Evolutionary conservation across 192 early-diverging fungal species (phyloP), one percentile per base, ranked within the genome.

Genomic region (Entomortierella beljakovae): DNA sequence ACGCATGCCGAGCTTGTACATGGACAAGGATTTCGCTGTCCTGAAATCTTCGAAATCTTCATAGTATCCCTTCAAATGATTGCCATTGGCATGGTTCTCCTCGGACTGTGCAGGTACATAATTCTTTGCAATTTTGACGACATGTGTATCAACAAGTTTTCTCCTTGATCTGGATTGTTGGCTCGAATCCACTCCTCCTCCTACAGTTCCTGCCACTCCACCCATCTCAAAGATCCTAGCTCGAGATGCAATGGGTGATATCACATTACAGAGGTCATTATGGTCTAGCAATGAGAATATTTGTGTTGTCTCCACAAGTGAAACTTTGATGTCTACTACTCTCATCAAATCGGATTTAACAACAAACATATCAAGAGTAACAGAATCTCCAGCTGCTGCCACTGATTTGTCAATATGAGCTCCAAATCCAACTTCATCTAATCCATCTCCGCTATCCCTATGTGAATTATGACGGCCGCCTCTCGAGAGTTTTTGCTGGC

Each of bases 361-460:
- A 2, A 79, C 61, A 69, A 79, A 79, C 74, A 79, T 79, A 6
- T 79, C 66, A 33, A 79, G 43, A 1, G 74, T 59, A 3, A 79
- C 66, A 26, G 63, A 42, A 16, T 79, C 74, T 1, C 74, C 74
- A 3, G 74, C 74, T 23, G 74, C 64, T 16, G 61, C 74, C 1
- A 79, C 67, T 2, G 74, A 79, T 49, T 79, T 79, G 61, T 79
- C 74, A 26, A 79, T 69, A 33, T 79, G 61, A 0, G 74, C 74
- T 26, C 74, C 74, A 23, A 79, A 79, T 9, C 74, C 74, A 29
- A 79, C 74, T 49, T 79, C 74, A 32, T 79, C 74, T 4, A 79
- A 43, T 6, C 54, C 54, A 32, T 76, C 73, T 8, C 9, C 18
- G 18, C 42, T 61, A 6, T 49, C 53, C 13, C 37, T n/a, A n/a